phyloP scores from a whole-genome alignment of 306 rosid genomes.

The Dicorynia guianensis region DNA sequence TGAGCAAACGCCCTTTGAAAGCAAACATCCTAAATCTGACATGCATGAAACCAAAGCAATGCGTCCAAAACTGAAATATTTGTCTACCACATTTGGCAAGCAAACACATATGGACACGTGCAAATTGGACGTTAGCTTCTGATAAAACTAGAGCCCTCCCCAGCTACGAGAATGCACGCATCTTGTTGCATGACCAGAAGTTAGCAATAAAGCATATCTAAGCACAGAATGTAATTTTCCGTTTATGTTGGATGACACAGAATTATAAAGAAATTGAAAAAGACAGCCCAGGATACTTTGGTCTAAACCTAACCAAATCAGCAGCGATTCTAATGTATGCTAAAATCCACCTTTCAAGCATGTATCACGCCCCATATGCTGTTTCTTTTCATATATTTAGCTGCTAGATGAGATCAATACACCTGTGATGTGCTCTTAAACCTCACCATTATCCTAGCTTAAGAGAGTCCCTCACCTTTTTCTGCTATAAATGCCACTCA shows the following conservation, averaged over 20 bases:
- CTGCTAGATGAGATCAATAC: not conserved
- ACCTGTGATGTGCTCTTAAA: not conserved
- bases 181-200: not conserved
- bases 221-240: too few species aligned
- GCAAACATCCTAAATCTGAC: too few species aligned
- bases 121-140: too few species aligned
- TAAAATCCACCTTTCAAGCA: not conserved
- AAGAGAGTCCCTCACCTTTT: too few species aligned
- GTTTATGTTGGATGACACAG: not conserved
- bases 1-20: too few species aligned
- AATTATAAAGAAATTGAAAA: not conserved
- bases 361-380: not conserved
- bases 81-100: too few species aligned
- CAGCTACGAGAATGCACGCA: too few species aligned
- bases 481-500: slow-evolving; percentile 48
- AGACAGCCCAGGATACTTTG: not conserved
- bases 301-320: not conserved
- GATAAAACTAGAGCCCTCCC: too few species aligned
- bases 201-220: not conserved
- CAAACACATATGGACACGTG: too few species aligned
- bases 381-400: not conserved
- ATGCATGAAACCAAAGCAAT: too few species aligned
- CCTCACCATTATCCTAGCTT: not conserved
- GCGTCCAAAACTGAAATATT: too few species aligned
- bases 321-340: not conserved